Percentiles rank a stretch among this genome's conserved stretches.
Conservation (phyloP, 2,329 filamentous ascomycete genomes). For the Fusarium sp. region DNA sequence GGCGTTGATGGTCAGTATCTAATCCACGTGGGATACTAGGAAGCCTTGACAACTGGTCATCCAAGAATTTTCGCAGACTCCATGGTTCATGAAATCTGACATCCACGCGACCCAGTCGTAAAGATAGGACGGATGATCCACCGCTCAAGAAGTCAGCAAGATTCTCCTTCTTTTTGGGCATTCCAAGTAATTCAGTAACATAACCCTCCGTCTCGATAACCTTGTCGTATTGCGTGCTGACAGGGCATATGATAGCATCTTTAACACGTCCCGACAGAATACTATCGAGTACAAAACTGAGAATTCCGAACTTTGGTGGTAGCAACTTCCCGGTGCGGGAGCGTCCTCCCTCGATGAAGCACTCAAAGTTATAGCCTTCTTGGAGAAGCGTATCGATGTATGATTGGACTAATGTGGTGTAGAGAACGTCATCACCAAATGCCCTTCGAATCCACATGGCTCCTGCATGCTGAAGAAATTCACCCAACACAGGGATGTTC, state of each 20-base stretch:
- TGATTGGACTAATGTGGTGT: conserved; percentile 91
- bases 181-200: conserved; percentile 90
- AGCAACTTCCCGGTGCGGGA: conserved; percentile 94
- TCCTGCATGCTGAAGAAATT: conserved; percentile 93
- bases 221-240: conserved; percentile 98
- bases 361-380: conserved; percentile 94
- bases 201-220: conserved; percentile 98
- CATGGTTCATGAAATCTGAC: conserved; percentile 97
- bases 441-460: conserved; percentile 96
- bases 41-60: conserved; percentile 74
- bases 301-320: conserved; percentile 93
- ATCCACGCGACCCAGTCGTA: conserved; percentile 91
- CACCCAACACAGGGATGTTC: conserved; percentile 91
- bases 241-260: conserved; percentile 93
- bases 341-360: conserved; percentile 95
- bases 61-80: conserved; percentile 86
- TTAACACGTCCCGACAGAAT: conserved; percentile 88
- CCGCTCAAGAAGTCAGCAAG: conserved; percentile 88
- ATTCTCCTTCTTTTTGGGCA: conserved; percentile 96
- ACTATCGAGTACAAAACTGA: conserved; percentile 92
- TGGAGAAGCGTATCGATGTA: conserved; percentile 95
- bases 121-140: conserved; percentile 84
- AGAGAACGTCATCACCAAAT: conserved; percentile 92
- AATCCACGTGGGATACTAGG: conserved; percentile 58
- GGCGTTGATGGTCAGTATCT: conserved; percentile 60